Percentiles rank a stretch among this genome's conserved stretches.
Conservation (phyloP, 2,329 filamentous ascomycete genomes). For the Nannizziopsis arthrosporioides region DNA sequence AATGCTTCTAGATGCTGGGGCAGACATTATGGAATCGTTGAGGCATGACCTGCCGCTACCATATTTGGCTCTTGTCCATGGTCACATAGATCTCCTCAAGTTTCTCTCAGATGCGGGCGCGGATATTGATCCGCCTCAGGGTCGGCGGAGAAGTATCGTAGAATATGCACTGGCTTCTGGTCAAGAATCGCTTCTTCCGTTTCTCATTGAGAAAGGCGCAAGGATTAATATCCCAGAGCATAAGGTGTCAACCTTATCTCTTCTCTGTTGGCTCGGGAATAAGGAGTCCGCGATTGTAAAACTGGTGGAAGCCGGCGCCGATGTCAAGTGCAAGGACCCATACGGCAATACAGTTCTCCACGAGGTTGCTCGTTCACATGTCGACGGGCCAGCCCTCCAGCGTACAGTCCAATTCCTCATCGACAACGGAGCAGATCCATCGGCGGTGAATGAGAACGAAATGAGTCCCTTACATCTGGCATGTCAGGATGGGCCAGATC, state of each 20-base stretch:
- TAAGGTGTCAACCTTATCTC: background rate
- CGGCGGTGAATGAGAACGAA: background rate
- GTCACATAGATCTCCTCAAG: no score
- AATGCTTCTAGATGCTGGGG: no score
- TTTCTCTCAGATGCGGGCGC: no score
- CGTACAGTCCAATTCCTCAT: conserved; percentile 2
- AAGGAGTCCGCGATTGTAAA: conserved; percentile 1
- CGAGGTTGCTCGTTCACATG: background rate
- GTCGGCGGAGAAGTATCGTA: background rate
- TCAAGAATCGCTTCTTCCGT: background rate
- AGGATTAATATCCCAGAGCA: background rate
- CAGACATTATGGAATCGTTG: no score
- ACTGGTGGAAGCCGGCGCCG: conserved; percentile 6
- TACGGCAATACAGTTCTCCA: conserved; percentile 7
- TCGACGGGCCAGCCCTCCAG: background rate
- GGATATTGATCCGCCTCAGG: no score
- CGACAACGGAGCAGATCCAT: conserved; percentile 3
- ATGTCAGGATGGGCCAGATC: background rate
- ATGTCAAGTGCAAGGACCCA: conserved; percentile 3
- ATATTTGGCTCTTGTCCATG: no score
- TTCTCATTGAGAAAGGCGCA: conserved; percentile 6
- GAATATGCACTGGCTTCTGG: background rate
- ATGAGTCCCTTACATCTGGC: conserved; percentile 4
- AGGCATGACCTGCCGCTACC: no score
- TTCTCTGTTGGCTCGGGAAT: background rate